Evolutionary conservation across 306 rosid species (phyloP).

Genomic region (Sicyos baderoa): DNA sequence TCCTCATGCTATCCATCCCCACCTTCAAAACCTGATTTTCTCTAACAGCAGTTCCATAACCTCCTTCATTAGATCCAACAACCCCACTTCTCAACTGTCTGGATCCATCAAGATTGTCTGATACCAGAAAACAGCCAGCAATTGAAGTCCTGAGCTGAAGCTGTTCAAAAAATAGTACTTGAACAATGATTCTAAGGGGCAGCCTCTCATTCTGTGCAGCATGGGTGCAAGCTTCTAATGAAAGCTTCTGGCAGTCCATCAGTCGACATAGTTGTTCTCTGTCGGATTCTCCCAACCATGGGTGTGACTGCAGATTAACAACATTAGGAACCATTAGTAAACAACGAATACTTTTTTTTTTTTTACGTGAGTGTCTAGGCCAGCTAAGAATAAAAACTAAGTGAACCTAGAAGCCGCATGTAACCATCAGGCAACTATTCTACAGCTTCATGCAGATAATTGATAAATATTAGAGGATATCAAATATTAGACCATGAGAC

Average conservation of each 20-base stretch:
- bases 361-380: too few relatives aligned
- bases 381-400: background rate
- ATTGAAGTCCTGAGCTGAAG: slow-evolving; percentile 94
- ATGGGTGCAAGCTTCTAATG: slow-evolving; percentile 96
- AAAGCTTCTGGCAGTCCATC: slow-evolving; percentile 98
- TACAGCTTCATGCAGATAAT: background rate
- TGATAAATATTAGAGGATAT: background rate
- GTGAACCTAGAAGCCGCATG: background rate
- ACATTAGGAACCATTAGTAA: slow-evolving; percentile 21
- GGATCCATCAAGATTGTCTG: slow-evolving; percentile 85
- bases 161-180: slow-evolving; percentile 96
- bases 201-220: slow-evolving; percentile 96
- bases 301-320: slow-evolving; percentile 74
- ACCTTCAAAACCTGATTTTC: slow-evolving; percentile 96
- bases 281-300: slow-evolving; percentile 89
- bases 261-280: slow-evolving; percentile 83
- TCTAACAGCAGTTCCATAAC: slow-evolving; percentile 85
- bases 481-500: background rate
- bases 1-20: slow-evolving; percentile 95
- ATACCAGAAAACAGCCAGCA: slow-evolving; percentile 84
- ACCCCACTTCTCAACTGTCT: slow-evolving; percentile 80
- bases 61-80: slow-evolving; percentile 66
- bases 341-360: background rate
- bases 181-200: slow-evolving; percentile 84
- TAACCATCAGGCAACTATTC: background rate